phyloP scores from a whole-genome alignment of 768 basidiomycete species.

The Calocybe cyanea region DNA sequence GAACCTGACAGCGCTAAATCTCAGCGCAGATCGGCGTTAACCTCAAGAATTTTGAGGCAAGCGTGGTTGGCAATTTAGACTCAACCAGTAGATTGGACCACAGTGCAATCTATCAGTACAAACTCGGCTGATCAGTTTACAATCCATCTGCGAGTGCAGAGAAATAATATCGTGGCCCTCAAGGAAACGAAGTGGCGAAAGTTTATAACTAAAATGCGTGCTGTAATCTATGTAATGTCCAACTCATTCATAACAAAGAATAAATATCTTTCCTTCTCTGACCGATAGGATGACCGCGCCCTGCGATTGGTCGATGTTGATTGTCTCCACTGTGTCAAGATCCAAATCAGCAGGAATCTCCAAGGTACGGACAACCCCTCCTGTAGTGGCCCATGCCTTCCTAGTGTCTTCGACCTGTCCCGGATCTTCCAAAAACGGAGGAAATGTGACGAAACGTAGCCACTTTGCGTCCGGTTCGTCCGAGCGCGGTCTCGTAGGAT shows the following conservation, averaged over 20 bases:
- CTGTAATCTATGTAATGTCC: too few relatives aligned
- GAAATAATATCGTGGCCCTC: too few relatives aligned
- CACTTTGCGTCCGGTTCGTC: conserved; percentile 41
- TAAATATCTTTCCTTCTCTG: conserved; percentile 66
- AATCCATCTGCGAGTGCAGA: too few relatives aligned
- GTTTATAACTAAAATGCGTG: too few relatives aligned
- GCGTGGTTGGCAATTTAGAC: too few relatives aligned
- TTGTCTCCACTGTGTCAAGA: conserved; percentile 64
- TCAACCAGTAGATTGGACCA: too few relatives aligned
- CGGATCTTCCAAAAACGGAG: conserved; percentile 41
- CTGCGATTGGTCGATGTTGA: conserved; percentile 76
- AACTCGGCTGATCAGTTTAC: too few relatives aligned
- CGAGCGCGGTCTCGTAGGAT: conserved; percentile 11
- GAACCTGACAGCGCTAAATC: too few relatives aligned
- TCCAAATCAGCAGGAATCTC: conserved; percentile 64
- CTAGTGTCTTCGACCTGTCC: conserved; percentile 15
- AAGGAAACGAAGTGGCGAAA: too few relatives aligned
- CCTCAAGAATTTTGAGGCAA: too few relatives aligned
- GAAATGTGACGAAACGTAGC: conserved; percentile 70
- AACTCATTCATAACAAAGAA: conserved; percentile 57
- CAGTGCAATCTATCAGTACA: too few relatives aligned
- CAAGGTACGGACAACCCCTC: conserved; percentile 54
- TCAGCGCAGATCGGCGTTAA: too few relatives aligned
- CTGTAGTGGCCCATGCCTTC: conserved; percentile 25
- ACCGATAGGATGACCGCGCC: conserved; percentile 70